Conservation (phyloP, 177 flowering plant species). For the Tripterygium wilfordii region DNA sequence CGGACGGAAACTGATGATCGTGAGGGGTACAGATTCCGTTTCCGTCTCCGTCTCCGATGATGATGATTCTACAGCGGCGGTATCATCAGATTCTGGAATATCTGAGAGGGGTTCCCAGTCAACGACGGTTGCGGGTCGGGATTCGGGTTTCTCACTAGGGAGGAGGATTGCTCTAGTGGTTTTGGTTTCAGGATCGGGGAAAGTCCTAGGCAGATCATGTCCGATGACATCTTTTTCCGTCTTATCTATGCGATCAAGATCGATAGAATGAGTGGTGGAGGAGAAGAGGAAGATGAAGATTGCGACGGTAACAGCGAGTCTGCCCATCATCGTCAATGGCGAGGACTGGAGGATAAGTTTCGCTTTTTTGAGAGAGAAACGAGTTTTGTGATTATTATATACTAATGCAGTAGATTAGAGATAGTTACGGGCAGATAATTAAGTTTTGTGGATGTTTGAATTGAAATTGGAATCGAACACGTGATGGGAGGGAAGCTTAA, state of each 20-base stretch:
- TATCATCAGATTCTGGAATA: neutral
- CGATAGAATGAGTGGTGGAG: conserved; percentile 23
- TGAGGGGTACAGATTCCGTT: conserved; percentile 19
- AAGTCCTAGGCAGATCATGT: neutral
- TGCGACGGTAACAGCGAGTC: conserved; percentile 16
- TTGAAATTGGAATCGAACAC: no score
- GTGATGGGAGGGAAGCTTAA: no score
- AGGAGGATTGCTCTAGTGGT: conserved; percentile 8
- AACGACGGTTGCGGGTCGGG: conserved; percentile 8
- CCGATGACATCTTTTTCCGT: conserved; percentile 6
- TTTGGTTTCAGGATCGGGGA: conserved; percentile 11
- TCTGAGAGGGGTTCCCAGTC: neutral
- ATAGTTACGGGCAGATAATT: no score
- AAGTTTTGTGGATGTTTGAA: no score
- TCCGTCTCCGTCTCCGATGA: neutral
- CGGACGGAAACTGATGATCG: conserved; percentile 30
- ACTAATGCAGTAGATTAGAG: no score
- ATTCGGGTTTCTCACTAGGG: conserved; percentile 22
- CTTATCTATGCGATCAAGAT: conserved; percentile 14
- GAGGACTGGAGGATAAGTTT: no score
- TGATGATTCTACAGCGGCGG: neutral
- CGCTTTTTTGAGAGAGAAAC: no score
- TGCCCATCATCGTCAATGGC: neutral
- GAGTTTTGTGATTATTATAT: no score
- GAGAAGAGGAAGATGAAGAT: conserved; percentile 22